Base-by-base conservation (phyloP, 345 rosid species). In the Brassica juncea region DNA sequence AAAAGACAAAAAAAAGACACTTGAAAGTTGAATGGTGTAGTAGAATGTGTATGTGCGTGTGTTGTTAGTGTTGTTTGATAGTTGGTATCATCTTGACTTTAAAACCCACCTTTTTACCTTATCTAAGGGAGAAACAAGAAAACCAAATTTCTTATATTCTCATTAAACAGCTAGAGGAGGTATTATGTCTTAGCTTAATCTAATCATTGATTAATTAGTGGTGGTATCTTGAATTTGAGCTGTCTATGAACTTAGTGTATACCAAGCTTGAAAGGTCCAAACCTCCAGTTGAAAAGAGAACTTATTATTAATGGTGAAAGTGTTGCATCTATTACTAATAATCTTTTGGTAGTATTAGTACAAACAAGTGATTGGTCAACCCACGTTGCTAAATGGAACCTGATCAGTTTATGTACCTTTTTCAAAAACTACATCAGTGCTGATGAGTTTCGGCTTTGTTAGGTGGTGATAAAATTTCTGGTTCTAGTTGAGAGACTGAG, bases 1-100 rank as follows among this genome's bases (percentile, higher is more conserved):
- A 59, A 64, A 32, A 42, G 67, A 71, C 8, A 72, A 32, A 32
- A 79, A n/a, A 49, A 49, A 58, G 32, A 74, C 74, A 49, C 52
- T 61, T 68, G 74, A 60, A 78, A 79, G 74, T 79, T 73, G 69
- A 72, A 66, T 64, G 60, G 30, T 71, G 64, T 65, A 71, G 42
- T 70, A 77, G 59, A 71, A 79, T 69, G 70, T 70, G 76, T 60
- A 55, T 72, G 71, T 77, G 68, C 25, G 47, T 64, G 37, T 77
- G 30, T 78, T 66, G 72, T 78, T 77, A 79, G 73, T 79, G 69
- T 58, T 79, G 74, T 79, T 60, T 49, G 16, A 49, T 14, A 49
- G 55, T 49, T 49, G 55, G 55, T 49, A n/a, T n/a, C 19, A 44
- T 12, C 15, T 44, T 4, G 2, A n/a, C 5, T 1, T 14, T 47